Base-by-base conservation (phyloP, 805 yeast genomes). In the Pichia heedii region DNA sequence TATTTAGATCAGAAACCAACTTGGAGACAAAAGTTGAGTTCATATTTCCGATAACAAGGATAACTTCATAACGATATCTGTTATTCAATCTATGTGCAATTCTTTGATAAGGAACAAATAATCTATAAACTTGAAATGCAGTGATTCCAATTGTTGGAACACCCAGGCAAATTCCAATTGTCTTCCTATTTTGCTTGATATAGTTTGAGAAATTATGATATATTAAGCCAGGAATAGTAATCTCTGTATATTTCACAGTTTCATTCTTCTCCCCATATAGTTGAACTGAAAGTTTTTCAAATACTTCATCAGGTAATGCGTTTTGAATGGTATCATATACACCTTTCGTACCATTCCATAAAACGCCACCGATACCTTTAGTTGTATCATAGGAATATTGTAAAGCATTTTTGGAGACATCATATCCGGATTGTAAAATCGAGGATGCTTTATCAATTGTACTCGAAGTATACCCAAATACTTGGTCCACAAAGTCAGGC, bases 11-110 rank as follows among this genome's bases (percentile, higher is more conserved):
- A 44, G 74, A 69, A 1, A 88, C 84, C 26, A 86, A 63, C 41
- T 79, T 68, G 45, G 84, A 70, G 1, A 86, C 77, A 44, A 84
- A 63, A 1, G 87, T 86, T 49, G 84, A 90, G 3, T 76, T 69
- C 2, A 89, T 88, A 1, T 87, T 79, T 1, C 95, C 95, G 4
- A 85, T 71, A 5, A 86, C 65, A 19, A 87, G 65, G 3, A 86
- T 76, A 9, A 84, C 90, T 52, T 85, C 93, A 47, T 73, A 71
- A 40, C 96, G 66, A 3, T 84, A 83, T 2, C 95, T 93, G 47
- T 79, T 79, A 5, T 72, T 52, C 27, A 86, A 66, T 46, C 78
- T 71, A 5, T 71, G 69, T 1, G 88, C 94, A 45, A 79, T 65
- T 52, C 90, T 64, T 12, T 36, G 19, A 29, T 40, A 45, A 4